Evolutionary conservation across 2,329 filamentous ascomycete species (phyloP), one percentile per base, ranked within the genome.

Genomic region (Colletotrichum nymphaeae): DNA sequence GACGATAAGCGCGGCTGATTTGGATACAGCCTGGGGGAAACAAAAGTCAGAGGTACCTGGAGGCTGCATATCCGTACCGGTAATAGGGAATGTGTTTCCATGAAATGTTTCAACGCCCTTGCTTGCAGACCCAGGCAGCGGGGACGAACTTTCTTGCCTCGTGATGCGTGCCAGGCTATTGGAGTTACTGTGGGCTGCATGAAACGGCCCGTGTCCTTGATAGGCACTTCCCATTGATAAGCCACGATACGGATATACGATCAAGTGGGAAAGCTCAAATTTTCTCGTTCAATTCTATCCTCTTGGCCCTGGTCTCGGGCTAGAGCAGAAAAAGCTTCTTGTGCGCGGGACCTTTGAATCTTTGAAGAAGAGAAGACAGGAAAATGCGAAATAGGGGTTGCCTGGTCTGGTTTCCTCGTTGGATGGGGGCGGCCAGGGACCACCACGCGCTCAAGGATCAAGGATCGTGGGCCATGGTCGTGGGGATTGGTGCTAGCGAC

Each of bases 71-170:
- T 52, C 60, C 42, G 42, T 49, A 49, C 19, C 42, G 42, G 60
- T 32, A 37, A 56, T 9, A 60, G 26, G 59, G 35, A 62, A 62
- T 30, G n/a, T 26, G 60, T 73, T 73, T 70, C 67, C 70, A 73
- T 73, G 42, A 70, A 73, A 70, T 65, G 70, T 73, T 73, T 73
- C 70, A 73, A 70, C 28, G 49, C 42, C 59, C 66, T 60, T 63
- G 70, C 42, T 35, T 70, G 28, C 8, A 62, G 62, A 57, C 56
- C 67, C 60, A 22, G 60, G 67, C 55, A 73, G 70, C 66, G 67
- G 70, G 60, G 70, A 70, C 56, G 46, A 57, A 49, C 22, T 62
- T 46, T 59, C 49, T 30, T 59, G 55, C 70, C 66, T 55, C 32
- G 30, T 59, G 42, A 7, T 22, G 19, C 42, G 42, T 49, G 19